phyloP scores from a whole-genome alignment of 2,329 filamentous ascomycete species.

The Stachybotrys chlorohalonatus region DNA sequence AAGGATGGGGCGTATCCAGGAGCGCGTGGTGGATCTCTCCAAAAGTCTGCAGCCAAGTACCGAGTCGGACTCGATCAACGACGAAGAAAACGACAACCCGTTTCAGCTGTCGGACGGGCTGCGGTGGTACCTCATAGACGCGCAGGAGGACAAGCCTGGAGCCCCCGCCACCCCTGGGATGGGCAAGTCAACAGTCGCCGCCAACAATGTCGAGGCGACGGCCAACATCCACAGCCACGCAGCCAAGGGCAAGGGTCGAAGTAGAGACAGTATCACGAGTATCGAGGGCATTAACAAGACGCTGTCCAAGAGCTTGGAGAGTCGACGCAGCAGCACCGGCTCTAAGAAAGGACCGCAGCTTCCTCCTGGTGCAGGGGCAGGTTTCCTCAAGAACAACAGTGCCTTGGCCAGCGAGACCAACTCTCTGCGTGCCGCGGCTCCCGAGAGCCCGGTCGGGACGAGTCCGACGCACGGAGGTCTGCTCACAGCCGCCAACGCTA shows the following conservation, averaged over 20 bases:
- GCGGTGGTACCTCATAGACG: conserved; percentile 93
- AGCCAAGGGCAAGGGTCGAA: conserved; percentile 34
- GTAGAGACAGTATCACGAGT: conserved; percentile 38
- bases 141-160: conserved; percentile 82
- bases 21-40: conserved; percentile 86
- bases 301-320: conserved; percentile 81
- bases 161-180: conserved; percentile 89
- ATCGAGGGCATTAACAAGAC: conserved; percentile 70
- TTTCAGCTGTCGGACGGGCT: conserved; percentile 94
- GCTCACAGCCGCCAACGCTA: conserved; percentile 12
- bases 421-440: conserved; percentile 40
- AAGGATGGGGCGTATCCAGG: conserved; percentile 82
- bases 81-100: conserved; percentile 85
- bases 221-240: conserved; percentile 56
- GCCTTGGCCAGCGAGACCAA: conserved; percentile 50
- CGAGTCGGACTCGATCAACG: conserved; percentile 42
- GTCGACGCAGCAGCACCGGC: conserved; percentile 76
- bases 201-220: conserved; percentile 77
- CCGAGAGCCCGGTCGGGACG: conserved; percentile 29
- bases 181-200: conserved; percentile 84
- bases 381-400: conserved; percentile 35
- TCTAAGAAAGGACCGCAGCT: conserved; percentile 68
- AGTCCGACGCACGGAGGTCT: conserved; percentile 29
- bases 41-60: conserved; percentile 53
- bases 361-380: conserved; percentile 30